These are phyloP conservation scores for Penicillium rolfsii DNA, from an alignment of 2,329 filamentous ascomycete genomes.

Conservation along the genomic window DNA sequence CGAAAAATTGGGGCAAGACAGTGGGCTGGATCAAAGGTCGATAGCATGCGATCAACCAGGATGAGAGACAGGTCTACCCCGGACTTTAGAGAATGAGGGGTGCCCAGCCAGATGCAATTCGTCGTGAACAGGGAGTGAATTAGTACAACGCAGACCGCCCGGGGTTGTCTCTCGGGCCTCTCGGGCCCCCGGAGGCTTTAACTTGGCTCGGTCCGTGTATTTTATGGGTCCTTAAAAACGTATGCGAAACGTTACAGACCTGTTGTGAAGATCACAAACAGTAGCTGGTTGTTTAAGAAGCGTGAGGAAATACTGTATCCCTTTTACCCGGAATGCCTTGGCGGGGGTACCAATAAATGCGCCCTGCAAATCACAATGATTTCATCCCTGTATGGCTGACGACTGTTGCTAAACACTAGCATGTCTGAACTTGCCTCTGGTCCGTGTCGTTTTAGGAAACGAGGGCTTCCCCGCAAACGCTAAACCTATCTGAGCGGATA, in stretches of 20 bases:
- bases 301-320: neutral
- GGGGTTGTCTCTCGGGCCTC: neutral
- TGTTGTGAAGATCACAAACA: neutral
- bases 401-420: neutral
- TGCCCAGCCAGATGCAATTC: constrained; percentile 1
- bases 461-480: constrained; percentile 2
- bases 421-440: neutral
- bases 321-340: neutral
- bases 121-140: neutral
- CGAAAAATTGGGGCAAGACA: neutral
- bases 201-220: neutral
- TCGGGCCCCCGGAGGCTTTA: neutral
- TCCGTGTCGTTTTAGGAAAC: constrained; percentile 4
- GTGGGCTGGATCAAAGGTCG: neutral
- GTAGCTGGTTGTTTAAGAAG: neutral
- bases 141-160: neutral
- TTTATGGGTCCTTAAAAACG: neutral
- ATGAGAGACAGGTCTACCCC: neutral
- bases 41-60: neutral
- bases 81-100: constrained; percentile 4
- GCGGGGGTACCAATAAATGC: neutral
- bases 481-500: neutral
- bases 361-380: neutral
- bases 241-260: neutral
- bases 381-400: neutral